Conservation (phyloP, 1,139 yeast species). For the Candida anutae region DNA sequence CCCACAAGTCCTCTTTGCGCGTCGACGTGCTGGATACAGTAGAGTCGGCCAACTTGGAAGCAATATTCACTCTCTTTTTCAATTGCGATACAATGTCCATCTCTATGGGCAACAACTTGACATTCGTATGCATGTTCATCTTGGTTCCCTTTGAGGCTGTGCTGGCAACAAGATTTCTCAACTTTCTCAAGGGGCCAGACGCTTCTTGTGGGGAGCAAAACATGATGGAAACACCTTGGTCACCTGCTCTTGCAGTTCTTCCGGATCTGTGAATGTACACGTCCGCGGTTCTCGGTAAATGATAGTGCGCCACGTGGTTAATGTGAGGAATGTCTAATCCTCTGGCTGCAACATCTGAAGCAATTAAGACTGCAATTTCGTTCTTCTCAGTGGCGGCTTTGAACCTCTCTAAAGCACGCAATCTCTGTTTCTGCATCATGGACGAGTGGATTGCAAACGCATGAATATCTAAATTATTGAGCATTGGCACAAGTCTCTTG, state of each 20-base stretch:
- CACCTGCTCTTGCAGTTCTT: conserved; percentile 94
- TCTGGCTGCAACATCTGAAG: conserved; percentile 98
- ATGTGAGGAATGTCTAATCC: conserved; percentile 91
- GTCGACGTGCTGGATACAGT: conserved; percentile 51
- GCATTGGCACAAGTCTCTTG: conserved; percentile 70
- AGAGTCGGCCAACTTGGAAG: conserved; percentile 70
- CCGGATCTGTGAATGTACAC: conserved; percentile 95
- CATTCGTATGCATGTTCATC: conserved; percentile 41
- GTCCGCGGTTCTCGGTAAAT: conserved; percentile 91
- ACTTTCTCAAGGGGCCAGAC: conserved; percentile 73
- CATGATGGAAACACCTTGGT: conserved; percentile 89
- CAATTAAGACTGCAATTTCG: conserved; percentile 67
- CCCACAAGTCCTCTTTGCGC: conserved; percentile 73
- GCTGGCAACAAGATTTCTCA: conserved; percentile 54
- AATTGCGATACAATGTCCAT: conserved; percentile 64
- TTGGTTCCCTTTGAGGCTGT: conserved; percentile 17
- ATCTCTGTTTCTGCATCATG: conserved; percentile 91
- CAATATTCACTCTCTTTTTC: conserved; percentile 58
- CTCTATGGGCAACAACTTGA: conserved; percentile 71
- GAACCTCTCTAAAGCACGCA: conserved; percentile 74
- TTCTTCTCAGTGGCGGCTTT: conserved; percentile 44
- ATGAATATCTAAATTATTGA: conserved; percentile 62
- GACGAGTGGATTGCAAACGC: conserved; percentile 85
- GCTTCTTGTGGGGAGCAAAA: conserved; percentile 93
- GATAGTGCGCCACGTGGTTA: conserved; percentile 93